phyloP scores from a whole-genome alignment of 1,284 basidiomycete species.

The Apiotrichum mycotoxinovorans region DNA sequence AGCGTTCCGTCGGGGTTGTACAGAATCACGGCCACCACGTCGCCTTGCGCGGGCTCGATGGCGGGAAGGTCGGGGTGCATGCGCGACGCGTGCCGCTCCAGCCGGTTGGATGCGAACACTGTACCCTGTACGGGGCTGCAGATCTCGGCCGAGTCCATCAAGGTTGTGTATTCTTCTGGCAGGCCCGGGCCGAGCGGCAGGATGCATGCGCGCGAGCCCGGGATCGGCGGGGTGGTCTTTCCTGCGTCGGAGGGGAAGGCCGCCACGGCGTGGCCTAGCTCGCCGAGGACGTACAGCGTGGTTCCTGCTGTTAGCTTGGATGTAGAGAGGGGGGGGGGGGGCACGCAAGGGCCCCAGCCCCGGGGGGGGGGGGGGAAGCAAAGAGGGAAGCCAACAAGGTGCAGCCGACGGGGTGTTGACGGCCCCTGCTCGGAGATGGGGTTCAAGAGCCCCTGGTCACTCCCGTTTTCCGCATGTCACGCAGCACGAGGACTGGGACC shows the following conservation, averaged over 20 bases:
- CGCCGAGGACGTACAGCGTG: constrained; percentile 45
- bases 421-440: not conserved
- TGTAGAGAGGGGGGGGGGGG: too few species aligned
- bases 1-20: constrained; percentile 26
- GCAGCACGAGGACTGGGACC: too few species aligned
- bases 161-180: constrained; percentile 15
- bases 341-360: too few species aligned
- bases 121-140: constrained; percentile 29
- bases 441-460: too few species aligned
- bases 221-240: constrained; percentile 19
- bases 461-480: too few species aligned
- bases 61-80: constrained; percentile 24
- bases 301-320: constrained; percentile 25
- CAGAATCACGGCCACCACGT: constrained; percentile 41
- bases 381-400: too few species aligned
- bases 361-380: too few species aligned
- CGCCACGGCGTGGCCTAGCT: constrained; percentile 37
- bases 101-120: constrained; percentile 46
- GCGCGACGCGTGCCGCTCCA: constrained; percentile 35
- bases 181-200: constrained; percentile 38
- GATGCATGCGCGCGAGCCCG: constrained; percentile 14
- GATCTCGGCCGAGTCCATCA: constrained; percentile 44
- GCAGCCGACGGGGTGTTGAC: too few species aligned
- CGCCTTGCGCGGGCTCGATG: constrained; percentile 30
- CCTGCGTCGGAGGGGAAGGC: constrained; percentile 32